Evolutionary conservation across 139 green algal genomes (phyloP).

Genomic region (Picochlorum costavermella): DNA sequence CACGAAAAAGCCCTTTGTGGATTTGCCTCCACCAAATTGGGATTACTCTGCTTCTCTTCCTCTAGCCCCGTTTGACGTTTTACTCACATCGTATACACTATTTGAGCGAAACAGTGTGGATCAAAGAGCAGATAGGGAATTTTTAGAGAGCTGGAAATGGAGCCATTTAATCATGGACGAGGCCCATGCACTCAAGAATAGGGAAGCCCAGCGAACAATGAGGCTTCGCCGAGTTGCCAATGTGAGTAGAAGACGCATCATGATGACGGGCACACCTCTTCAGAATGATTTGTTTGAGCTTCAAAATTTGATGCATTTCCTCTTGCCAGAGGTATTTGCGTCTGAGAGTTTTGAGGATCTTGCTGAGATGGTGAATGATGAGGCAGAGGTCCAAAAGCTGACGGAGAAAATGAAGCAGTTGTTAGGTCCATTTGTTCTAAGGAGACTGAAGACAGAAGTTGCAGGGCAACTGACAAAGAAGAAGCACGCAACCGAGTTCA

Average conservation of each 20-base stretch:
- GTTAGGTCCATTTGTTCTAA: conserved; percentile 83
- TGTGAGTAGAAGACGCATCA: conserved; percentile 50
- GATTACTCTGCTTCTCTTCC: conserved; percentile 12
- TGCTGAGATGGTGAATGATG: conserved; percentile 30
- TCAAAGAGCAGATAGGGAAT: conserved; percentile 24
- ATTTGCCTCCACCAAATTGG: conserved; percentile 19
- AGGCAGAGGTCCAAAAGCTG: conserved; percentile 32
- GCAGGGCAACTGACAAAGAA: conserved; percentile 73
- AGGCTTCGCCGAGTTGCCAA: conserved; percentile 38
- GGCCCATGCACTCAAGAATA: conserved; percentile 89
- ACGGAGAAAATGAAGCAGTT: conserved; percentile 72
- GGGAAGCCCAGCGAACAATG: conserved; percentile 28
- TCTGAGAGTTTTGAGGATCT: conserved; percentile 26
- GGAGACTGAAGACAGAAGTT: conserved; percentile 83
- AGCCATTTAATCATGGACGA: conserved; percentile 70
- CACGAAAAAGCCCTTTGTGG: neutral
- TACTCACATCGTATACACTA: conserved; percentile 83
- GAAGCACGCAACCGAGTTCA: conserved; percentile 42
- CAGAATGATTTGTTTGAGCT: conserved; percentile 89
- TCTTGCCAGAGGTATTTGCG: conserved; percentile 73
- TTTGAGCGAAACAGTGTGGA: conserved; percentile 71
- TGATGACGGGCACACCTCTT: conserved; percentile 84
- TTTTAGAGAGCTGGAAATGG: conserved; percentile 53
- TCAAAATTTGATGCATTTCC: conserved; percentile 77
- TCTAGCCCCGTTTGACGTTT: conserved; percentile 66